A percentile compares a stretch with the other conserved stretches of the same genome.
Evolutionary conservation across 805 yeast species (phyloP).

Genomic region (Suhomyces vadensis): DNA sequence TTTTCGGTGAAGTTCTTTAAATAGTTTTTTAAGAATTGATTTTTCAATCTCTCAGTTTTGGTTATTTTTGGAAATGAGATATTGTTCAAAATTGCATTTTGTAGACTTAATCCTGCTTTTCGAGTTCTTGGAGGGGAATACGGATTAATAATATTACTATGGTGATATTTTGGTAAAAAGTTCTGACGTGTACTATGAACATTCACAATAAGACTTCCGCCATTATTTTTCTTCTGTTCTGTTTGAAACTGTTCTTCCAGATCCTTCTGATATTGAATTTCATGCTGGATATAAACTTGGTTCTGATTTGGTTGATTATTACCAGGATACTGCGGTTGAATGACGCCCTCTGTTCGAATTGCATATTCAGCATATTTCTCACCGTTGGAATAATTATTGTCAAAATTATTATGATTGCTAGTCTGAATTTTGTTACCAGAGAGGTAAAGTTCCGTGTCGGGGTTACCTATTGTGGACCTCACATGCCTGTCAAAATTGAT

Average conservation of each 20-base stretch:
- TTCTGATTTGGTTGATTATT: neutral
- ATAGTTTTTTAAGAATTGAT: slow-evolving; percentile 17
- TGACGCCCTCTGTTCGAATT: too few species aligned
- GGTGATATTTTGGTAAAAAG: neutral
- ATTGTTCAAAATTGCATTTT: slow-evolving; percentile 19
- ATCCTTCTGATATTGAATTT: neutral
- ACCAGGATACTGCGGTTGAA: neutral
- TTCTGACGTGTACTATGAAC: neutral
- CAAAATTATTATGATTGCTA: neutral
- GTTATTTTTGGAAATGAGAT: slow-evolving; percentile 15
- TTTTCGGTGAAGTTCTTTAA: slow-evolving; percentile 11
- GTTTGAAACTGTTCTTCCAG: neutral
- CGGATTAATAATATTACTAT: slow-evolving; percentile 11
- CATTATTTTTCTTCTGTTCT: neutral
- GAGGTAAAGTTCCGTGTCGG: neutral
- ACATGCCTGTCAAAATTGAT: slow-evolving; percentile 3
- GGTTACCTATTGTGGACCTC: slow-evolving; percentile 2
- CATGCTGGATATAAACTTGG: neutral
- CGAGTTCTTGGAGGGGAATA: slow-evolving; percentile 10
- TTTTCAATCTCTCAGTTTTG: slow-evolving; percentile 12
- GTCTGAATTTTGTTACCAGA: neutral
- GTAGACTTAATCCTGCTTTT: slow-evolving; percentile 12
- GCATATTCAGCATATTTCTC: neutral
- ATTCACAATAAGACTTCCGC: too few species aligned
- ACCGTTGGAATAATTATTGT: neutral